Conservation (phyloP, 106 monocot species). For the Alisma plantagoaquatica region DNA sequence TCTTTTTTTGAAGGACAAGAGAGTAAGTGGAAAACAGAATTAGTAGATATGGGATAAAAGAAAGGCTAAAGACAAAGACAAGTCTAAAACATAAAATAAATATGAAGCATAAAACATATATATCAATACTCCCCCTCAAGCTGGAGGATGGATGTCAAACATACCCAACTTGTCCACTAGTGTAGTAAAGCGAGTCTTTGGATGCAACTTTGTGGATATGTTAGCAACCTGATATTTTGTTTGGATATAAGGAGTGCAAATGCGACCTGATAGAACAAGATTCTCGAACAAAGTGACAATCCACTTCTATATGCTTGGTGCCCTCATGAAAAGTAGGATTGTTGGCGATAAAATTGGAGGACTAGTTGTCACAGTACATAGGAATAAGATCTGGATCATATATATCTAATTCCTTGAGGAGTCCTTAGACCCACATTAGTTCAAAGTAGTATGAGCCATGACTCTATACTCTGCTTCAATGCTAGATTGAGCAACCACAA, state of each 20-base stretch:
- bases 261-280: neutral
- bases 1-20: no score
- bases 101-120: no score
- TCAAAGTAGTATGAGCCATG: neutral
- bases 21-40: no score
- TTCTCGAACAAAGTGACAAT: neutral
- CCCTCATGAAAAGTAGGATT: neutral
- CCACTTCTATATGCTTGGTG: neutral
- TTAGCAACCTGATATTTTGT: neutral
- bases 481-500: neutral
- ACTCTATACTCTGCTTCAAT: neutral
- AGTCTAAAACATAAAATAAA: no score
- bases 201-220: neutral
- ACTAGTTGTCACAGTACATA: neutral
- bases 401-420: no score
- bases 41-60: no score
- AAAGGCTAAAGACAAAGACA: no score
- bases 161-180: neutral
- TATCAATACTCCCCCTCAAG: neutral
- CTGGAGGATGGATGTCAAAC: neutral
- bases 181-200: neutral
- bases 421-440: neutral
- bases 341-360: neutral
- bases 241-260: neutral
- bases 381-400: neutral